These are phyloP conservation scores for Globomyces pollinis-pini DNA, from an alignment of 192 early-diverging fungal species.

Conservation along the genomic window DNA sequence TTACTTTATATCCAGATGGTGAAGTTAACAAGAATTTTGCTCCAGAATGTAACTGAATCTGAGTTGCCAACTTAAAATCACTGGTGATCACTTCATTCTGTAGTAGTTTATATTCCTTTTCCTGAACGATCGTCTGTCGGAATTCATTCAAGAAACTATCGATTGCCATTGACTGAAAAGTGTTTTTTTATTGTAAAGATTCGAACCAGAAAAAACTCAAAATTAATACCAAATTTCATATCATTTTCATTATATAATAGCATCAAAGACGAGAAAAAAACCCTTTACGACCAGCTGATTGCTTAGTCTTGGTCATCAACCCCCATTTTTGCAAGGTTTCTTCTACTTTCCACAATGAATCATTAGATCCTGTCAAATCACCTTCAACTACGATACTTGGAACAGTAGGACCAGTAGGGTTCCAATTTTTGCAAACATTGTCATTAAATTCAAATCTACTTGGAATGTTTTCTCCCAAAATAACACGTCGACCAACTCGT, in stretches of 20 bases:
- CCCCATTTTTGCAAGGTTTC: background rate
- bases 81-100: too few species aligned
- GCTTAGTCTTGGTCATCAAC: background rate
- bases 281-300: too few species aligned
- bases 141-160: too few species aligned
- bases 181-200: too few species aligned
- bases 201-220: too few species aligned
- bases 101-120: too few species aligned
- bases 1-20: slow-evolving; percentile 36
- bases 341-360: slow-evolving; percentile 1
- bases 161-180: too few species aligned
- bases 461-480: slow-evolving; percentile 48
- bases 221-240: too few species aligned
- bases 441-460: slow-evolving; percentile 6
- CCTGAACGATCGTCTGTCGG: too few species aligned
- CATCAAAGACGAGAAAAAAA: background rate
- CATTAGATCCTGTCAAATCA: background rate
- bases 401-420: background rate
- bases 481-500: slow-evolving; percentile 63
- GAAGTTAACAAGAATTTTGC: too few species aligned
- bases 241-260: background rate
- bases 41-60: background rate
- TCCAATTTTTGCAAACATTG: background rate
- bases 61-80: too few species aligned
- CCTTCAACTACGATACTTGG: slow-evolving; percentile 3